Percentiles rank a stretch among this genome's conserved stretches.
Conservation (phyloP, 2,329 filamentous ascomycete species). For the Pyrenophora tritici-repentis region DNA sequence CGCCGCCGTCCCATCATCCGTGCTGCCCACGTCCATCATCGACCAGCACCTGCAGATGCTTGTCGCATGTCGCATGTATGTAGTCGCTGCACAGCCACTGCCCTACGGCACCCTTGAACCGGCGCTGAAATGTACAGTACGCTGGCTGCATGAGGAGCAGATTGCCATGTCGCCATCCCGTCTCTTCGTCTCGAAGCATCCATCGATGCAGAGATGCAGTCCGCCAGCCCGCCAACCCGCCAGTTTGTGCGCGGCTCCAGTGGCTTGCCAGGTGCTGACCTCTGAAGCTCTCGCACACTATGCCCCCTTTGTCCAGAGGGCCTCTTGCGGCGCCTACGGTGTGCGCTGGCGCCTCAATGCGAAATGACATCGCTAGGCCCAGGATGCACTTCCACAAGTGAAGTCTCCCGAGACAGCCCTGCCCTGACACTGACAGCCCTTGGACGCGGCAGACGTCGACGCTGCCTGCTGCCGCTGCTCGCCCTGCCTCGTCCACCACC, state of each 20-base stretch:
- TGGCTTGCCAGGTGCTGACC: slow-evolving; percentile 19
- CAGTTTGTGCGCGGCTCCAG: slow-evolving; percentile 27
- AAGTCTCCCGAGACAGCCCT: too few relatives aligned
- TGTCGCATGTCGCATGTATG: too few relatives aligned
- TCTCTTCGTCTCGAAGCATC: slow-evolving; percentile 16
- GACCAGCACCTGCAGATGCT: too few relatives aligned
- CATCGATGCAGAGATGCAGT: too few relatives aligned
- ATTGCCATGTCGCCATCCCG: slow-evolving; percentile 42
- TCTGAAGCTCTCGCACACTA: slow-evolving; percentile 21
- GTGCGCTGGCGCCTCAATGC: slow-evolving; percentile 37
- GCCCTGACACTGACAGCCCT: slow-evolving; percentile 21
- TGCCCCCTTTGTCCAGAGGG: slow-evolving; percentile 19
- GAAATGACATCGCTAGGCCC: slow-evolving; percentile 31
- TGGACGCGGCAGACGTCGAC: slow-evolving; percentile 26
- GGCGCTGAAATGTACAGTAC: slow-evolving; percentile 35
- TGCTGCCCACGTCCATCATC: slow-evolving; percentile 7
- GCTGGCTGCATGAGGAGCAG: slow-evolving; percentile 30
- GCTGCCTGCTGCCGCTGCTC: slow-evolving; percentile 21
- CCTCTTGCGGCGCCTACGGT: slow-evolving; percentile 30
- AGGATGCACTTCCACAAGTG: too few relatives aligned
- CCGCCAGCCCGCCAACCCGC: not conserved
- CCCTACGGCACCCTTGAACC: slow-evolving; percentile 36
- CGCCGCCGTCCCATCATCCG: slow-evolving; percentile 9
- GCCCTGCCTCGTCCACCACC: slow-evolving; percentile 6
- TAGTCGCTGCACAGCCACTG: slow-evolving; percentile 46